A percentile compares a stretch with the other conserved stretches of the same genome.
These are phyloP conservation scores for Geranium brycei DNA, from an alignment of 345 rosid genomes.

Conservation along the genomic window DNA sequence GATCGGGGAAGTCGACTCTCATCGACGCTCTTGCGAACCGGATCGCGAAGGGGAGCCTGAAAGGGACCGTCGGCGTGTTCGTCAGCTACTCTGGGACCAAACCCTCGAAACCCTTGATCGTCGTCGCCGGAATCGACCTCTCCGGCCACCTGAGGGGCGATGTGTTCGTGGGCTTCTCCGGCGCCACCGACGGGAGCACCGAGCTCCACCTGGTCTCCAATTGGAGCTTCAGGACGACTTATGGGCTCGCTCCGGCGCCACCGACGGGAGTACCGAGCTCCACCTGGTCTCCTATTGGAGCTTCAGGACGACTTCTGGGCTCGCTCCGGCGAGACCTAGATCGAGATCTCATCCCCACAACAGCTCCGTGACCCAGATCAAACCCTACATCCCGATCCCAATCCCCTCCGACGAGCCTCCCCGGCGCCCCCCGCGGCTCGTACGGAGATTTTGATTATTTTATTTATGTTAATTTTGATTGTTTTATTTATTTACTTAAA, in stretches of 20 bases:
- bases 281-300: conserved; percentile 71
- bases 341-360: conserved; percentile 46
- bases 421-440: too few species aligned
- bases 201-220: conserved; percentile 62
- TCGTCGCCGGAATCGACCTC: conserved; percentile 47
- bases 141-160: conserved; percentile 38
- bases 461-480: too few species aligned
- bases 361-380: conserved; percentile 26
- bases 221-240: conserved; percentile 60
- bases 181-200: conserved; percentile 87
- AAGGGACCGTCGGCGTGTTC: conserved; percentile 50
- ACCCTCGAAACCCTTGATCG: conserved; percentile 39
- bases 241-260: conserved; percentile 58
- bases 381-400: conserved; percentile 25
- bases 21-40: too few species aligned
- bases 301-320: conserved; percentile 53
- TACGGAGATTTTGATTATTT: too few species aligned
- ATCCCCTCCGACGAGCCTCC: conserved; percentile 18
- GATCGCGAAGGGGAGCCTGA: too few species aligned
- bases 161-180: conserved; percentile 77
- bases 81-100: conserved; percentile 41
- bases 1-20: too few species aligned
- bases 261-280: conserved; percentile 89
- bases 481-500: too few species aligned
- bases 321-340: conserved; percentile 40